Evolutionary conservation across 2,329 filamentous ascomycete genomes (phyloP), one percentile per base, ranked within the genome.

Genomic region (Colletotrichum trifolii): DNA sequence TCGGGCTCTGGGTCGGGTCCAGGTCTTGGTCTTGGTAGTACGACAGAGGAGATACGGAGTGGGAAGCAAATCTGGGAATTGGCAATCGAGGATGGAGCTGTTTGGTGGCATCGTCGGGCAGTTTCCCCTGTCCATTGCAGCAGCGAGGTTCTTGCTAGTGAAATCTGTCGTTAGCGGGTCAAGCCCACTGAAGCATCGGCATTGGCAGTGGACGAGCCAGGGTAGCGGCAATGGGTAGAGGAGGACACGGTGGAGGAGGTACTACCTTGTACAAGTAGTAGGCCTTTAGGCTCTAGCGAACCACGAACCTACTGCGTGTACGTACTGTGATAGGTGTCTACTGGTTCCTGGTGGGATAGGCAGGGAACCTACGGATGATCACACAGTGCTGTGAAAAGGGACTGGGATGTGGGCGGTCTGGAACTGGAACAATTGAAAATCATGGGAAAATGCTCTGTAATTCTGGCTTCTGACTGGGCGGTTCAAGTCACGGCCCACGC

Each of bases 391-490:
- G 54, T 39, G 54, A 57, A 13, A 15, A 43, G 7, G 42, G 43
- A 46, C 56, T 57, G 57, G 62, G 62, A 55, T 65, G 50, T 62
- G 46, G 61, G 50, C 45, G 50, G 57, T 64, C 61, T 64, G 56
- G 57, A 54, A 56, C 61, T 64, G 49, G 61, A 45, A 64, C 34
- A 49, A 8, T 11, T 17, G 43, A 17, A n/a, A 17, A 46, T 17
- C 13, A 17, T 17, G 43, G 10, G 42, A 43, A 43, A 38, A 25
- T 25, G 25, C 25, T 25, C 25, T 25, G 25, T 25, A 25, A 25
- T 5, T 25, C 25, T 54, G 45, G n/a, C 43, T 33, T 15, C 43
- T 43, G 13, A 45, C 45, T n/a, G 47, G 54, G 59, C 53, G 59
- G 62, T 45, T 15, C 57, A 1, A 55, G 25, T 0, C 17, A 17